A percentile compares a stretch with the other conserved stretches of the same genome.
Evolutionary conservation across 371 early-diverging fungal genomes (phyloP).

Genomic region (Saksenaea oblongispora): DNA sequence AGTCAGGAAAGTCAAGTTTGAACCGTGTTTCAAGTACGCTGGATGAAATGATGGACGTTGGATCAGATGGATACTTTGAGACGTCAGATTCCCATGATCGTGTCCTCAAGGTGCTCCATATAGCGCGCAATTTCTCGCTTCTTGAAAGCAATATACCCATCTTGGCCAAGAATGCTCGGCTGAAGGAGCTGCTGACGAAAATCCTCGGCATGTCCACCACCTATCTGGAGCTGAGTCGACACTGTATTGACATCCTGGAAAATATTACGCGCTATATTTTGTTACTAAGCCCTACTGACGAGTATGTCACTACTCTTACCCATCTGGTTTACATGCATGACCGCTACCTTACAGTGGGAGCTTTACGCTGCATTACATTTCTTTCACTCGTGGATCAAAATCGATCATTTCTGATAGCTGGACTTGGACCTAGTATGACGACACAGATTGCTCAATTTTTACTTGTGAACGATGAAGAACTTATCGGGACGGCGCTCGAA

Average conservation of each 20-base stretch:
- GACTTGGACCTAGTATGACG: constrained; percentile 36
- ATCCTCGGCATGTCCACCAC: constrained; percentile 57
- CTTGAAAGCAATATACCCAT: constrained; percentile 33
- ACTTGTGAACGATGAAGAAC: constrained; percentile 58
- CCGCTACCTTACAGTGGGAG: constrained; percentile 48
- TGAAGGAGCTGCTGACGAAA: constrained; percentile 58
- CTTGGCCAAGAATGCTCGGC: constrained; percentile 48
- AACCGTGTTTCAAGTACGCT: neutral
- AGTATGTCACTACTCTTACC: constrained; percentile 18
- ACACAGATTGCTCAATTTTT: constrained; percentile 56
- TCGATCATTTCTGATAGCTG: constrained; percentile 48
- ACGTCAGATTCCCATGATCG: constrained; percentile 39
- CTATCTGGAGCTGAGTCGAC: constrained; percentile 65
- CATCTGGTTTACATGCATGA: constrained; percentile 48
- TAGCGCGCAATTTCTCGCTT: constrained; percentile 62
- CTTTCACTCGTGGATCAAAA: constrained; percentile 58
- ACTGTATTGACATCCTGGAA: constrained; percentile 70
- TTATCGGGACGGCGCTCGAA: constrained; percentile 62
- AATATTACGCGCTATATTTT: constrained; percentile 42
- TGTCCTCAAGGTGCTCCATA: constrained; percentile 62
- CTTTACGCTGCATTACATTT: constrained; percentile 52
- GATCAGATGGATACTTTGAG: neutral
- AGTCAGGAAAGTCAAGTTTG: neutral
- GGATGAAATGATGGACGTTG: neutral
- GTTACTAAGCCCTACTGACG: constrained; percentile 23